phyloP scores from a whole-genome alignment of 345 rosid genomes.

The Cardamine resedifolia region DNA sequence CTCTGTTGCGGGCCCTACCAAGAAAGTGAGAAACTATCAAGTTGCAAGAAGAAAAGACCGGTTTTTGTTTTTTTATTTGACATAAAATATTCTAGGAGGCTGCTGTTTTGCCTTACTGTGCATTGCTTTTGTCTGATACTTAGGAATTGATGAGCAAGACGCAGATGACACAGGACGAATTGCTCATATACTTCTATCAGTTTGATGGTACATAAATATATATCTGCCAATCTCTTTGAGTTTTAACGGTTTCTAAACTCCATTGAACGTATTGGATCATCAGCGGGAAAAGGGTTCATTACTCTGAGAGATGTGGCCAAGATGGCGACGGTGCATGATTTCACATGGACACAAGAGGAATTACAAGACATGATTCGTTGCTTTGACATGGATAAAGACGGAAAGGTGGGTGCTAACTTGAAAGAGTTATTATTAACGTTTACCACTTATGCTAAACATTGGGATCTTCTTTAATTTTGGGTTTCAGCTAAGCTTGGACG shows the following conservation, averaged over 20 bases:
- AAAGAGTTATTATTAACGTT: not conserved
- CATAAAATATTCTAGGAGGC: not conserved
- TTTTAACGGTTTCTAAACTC: not conserved
- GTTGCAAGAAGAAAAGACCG: conserved; percentile 48
- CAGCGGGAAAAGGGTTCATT: conserved; percentile 49
- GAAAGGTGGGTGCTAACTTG: conserved; percentile 52
- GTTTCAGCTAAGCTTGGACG: conserved; percentile 69
- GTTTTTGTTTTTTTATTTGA: conserved; percentile 36
- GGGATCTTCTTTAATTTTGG: not conserved
- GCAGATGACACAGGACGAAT: conserved; percentile 83
- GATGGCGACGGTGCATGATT: conserved; percentile 65
- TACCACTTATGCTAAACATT: not conserved
- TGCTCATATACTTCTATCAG: conserved; percentile 69
- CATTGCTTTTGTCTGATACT: conserved; percentile 13
- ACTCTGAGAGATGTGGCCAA: conserved; percentile 51
- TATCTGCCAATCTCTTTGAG: not conserved
- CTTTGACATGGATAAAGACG: conserved; percentile 67
- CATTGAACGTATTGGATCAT: not conserved
- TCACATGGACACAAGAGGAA: conserved; percentile 70
- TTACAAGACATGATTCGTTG: conserved; percentile 69
- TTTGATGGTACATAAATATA: conserved; percentile 62
- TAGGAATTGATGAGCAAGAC: conserved; percentile 57
- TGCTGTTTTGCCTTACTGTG: not conserved
- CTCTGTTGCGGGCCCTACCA: conserved; percentile 32
- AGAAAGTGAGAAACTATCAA: conserved; percentile 38